Evolutionary conservation across 257 asterid genomes (phyloP).

Genomic region (Vinca minor): DNA sequence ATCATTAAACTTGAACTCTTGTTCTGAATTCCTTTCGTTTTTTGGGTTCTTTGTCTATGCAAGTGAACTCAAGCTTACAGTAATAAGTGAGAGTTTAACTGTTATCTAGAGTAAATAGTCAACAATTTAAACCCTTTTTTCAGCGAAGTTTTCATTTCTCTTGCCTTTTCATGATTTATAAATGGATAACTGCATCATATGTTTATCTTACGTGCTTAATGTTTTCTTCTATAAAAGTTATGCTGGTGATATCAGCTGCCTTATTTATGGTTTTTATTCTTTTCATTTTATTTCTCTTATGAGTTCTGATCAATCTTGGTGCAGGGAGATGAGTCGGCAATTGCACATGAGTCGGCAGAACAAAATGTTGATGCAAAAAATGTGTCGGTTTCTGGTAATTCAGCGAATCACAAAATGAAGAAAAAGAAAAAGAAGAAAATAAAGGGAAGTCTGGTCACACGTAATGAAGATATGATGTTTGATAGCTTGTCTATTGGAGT

Average conservation of each 20-base stretch:
- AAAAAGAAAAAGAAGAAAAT: conserved; percentile 62
- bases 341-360: conserved; percentile 23
- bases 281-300: not conserved
- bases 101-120: not conserved
- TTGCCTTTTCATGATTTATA: not conserved
- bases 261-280: not conserved
- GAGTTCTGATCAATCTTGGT: conserved; percentile 1
- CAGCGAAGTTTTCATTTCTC: no score
- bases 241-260: not conserved
- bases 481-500: conserved; percentile 43
- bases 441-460: conserved; percentile 24
- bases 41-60: no score
- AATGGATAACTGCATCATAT: not conserved
- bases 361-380: conserved; percentile 21
- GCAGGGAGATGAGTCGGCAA: conserved; percentile 43
- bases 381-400: conserved; percentile 17
- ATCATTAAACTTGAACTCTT: not conserved
- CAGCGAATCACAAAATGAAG: conserved; percentile 44
- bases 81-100: not conserved
- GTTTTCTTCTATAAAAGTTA: not conserved
- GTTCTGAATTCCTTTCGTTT: not conserved
- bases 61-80: not conserved
- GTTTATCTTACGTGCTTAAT: not conserved
- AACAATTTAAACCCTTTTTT: not conserved
- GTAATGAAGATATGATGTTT: conserved; percentile 26